Conservation (phyloP, 495 filamentous ascomycete genomes). For the Trichoderma virens region DNA sequence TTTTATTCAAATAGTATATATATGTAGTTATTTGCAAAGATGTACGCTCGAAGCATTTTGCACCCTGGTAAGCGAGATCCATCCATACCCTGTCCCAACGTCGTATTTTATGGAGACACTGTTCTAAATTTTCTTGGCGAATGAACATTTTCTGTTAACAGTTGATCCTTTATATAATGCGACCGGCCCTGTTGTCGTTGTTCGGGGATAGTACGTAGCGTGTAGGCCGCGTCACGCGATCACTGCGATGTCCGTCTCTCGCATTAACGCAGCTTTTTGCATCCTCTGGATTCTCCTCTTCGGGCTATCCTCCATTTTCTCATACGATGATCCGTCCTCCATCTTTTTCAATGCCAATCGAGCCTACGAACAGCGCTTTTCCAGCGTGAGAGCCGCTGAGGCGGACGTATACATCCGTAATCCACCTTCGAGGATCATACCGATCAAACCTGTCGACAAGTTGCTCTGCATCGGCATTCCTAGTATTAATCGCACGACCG, state of each 20-base stretch:
- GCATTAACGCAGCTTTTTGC: slow-evolving; percentile 4
- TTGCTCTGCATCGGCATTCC: slow-evolving; percentile 28
- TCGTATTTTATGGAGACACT: no score
- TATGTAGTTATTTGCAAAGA: no score
- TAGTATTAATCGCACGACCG: slow-evolving; percentile 21
- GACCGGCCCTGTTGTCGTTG: no score
- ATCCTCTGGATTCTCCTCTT: slow-evolving; percentile 7
- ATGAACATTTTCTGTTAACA: no score
- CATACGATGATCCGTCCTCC: slow-evolving; percentile 15
- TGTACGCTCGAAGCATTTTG: no score
- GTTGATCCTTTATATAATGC: no score
- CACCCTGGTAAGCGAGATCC: no score
- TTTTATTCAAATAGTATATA: no score
- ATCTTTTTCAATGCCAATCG: slow-evolving; percentile 14
- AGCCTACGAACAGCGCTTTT: slow-evolving; percentile 9
- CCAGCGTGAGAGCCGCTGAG: slow-evolving; percentile 5
- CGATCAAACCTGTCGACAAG: background rate
- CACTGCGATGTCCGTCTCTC: background rate
- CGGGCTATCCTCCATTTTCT: slow-evolving; percentile 11
- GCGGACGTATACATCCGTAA: background rate
- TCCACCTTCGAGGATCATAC: background rate
- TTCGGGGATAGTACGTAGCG: no score
- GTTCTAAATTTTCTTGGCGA: no score
- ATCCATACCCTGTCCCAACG: no score
- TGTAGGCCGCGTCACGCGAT: background rate